phyloP scores from a whole-genome alignment of 805 yeast genomes.

The Pichia nakasei region DNA sequence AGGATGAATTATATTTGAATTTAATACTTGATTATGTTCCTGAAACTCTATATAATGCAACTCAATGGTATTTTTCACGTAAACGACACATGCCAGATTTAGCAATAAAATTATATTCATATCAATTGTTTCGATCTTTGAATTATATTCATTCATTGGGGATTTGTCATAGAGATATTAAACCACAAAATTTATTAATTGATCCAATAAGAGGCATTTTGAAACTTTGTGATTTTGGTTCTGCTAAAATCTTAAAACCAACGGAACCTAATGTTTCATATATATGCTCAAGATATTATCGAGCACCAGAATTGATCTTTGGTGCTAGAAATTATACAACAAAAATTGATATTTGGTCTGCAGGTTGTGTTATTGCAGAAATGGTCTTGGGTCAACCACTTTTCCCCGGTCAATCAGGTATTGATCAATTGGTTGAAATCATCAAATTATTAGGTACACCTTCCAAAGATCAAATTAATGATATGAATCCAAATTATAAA shows the following conservation, averaged over 20 bases:
- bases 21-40: constrained; percentile 88
- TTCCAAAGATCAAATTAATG: constrained; percentile 77
- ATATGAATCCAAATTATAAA: constrained; percentile 96
- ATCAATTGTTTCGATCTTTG: constrained; percentile 66
- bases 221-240: constrained; percentile 93
- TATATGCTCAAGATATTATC: constrained; percentile 91
- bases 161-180: constrained; percentile 87
- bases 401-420: constrained; percentile 97
- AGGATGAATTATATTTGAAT: constrained; percentile 78
- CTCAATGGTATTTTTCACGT: constrained; percentile 72
- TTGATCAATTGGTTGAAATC: constrained; percentile 94
- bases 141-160: constrained; percentile 71
- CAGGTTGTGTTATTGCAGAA: constrained; percentile 98
- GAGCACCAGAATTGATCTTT: constrained; percentile 96
- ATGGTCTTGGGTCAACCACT: constrained; percentile 89
- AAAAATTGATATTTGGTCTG: constrained; percentile 95
- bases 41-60: constrained; percentile 88
- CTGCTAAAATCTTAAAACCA: constrained; percentile 85
- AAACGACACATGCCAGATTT: constrained; percentile 76
- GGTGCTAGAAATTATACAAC: constrained; percentile 96
- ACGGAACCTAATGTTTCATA: constrained; percentile 92
- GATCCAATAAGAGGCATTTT: constrained; percentile 80
- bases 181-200: constrained; percentile 81
- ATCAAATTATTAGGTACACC: constrained; percentile 96
- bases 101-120: constrained; percentile 80